Conservation (phyloP, 2,329 filamentous ascomycete genomes). For the Drechslera avenae region DNA sequence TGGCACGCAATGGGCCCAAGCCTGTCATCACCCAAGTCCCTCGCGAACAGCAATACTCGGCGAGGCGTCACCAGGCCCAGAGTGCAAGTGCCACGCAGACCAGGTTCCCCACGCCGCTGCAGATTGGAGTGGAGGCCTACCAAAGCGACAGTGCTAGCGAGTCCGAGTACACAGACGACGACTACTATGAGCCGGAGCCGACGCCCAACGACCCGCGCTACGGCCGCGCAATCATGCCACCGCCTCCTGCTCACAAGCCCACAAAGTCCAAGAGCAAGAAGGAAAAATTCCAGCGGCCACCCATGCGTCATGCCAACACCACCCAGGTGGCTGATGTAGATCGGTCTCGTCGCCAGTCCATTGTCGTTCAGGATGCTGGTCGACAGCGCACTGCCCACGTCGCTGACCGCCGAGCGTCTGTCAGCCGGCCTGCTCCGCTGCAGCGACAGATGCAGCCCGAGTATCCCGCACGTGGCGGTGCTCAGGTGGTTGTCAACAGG, state of each 20-base stretch:
- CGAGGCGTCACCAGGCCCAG: constrained; percentile 31
- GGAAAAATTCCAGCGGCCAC: constrained; percentile 23
- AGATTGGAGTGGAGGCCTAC: constrained; percentile 21
- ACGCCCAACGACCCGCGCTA: constrained; percentile 8
- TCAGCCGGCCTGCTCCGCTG: constrained; percentile 43
- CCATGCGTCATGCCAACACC: constrained; percentile 34
- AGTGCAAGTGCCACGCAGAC: constrained; percentile 11
- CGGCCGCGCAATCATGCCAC: constrained; percentile 33
- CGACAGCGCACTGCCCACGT: constrained; percentile 1
- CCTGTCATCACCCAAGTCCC: constrained; percentile 33
- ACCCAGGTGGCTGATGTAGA: constrained; percentile 21
- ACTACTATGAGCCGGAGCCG: constrained; percentile 19
- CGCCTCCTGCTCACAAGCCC: constrained; percentile 21
- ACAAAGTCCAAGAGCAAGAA: constrained; percentile 8
- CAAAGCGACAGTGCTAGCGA: constrained; percentile 20
- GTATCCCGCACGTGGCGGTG: constrained; percentile 29
- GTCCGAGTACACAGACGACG: constrained; percentile 19
- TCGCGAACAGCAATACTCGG: constrained; percentile 30
- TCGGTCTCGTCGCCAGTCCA: no score
- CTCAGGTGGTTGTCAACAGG: constrained; percentile 34
- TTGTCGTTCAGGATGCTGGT: no score
- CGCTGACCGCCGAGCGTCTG: constrained; percentile 11
- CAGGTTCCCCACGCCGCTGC: constrained; percentile 6
- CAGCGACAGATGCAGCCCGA: constrained; percentile 41
- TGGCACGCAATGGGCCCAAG: constrained; percentile 21